Evolutionary conservation across 2,329 filamentous ascomycete species (phyloP).

Genomic region (Talaromyces sp.): DNA sequence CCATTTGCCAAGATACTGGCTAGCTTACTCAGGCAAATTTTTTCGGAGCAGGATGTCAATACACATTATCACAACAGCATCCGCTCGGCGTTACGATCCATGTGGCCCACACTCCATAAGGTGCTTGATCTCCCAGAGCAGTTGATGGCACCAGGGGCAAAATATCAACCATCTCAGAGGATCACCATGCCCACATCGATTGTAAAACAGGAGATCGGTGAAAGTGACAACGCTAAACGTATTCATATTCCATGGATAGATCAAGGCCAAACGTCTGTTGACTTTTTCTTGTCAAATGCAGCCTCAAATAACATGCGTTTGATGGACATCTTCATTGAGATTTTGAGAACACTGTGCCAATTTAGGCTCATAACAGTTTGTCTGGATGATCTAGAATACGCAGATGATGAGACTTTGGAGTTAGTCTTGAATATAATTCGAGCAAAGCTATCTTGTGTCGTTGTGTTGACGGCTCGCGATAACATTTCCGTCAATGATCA

Average conservation of each 20-base stretch:
- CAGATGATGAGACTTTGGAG: slow-evolving; percentile 83
- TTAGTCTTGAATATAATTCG: slow-evolving; percentile 79
- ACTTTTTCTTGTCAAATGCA: slow-evolving; percentile 44
- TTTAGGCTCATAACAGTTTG: slow-evolving; percentile 88
- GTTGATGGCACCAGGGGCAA: slow-evolving; percentile 45
- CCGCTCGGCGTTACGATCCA: slow-evolving; percentile 57
- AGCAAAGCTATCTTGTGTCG: slow-evolving; percentile 76
- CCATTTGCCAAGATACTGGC: slow-evolving; percentile 63
- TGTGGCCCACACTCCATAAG: slow-evolving; percentile 60
- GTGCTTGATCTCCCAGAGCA: slow-evolving; percentile 72
- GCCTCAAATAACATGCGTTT: slow-evolving; percentile 64
- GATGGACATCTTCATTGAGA: slow-evolving; percentile 85
- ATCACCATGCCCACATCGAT: slow-evolving; percentile 32
- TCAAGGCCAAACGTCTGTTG: slow-evolving; percentile 39
- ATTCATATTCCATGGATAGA: slow-evolving; percentile 37
- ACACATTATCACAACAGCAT: slow-evolving; percentile 64
- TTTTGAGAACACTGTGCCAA: slow-evolving; percentile 76
- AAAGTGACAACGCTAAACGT: slow-evolving; percentile 34
- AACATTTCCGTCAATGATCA: slow-evolving; percentile 61
- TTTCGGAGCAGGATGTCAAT: slow-evolving; percentile 64
- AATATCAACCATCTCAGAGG: slow-evolving; percentile 37
- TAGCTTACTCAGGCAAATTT: slow-evolving; percentile 65
- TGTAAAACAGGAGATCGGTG: slow-evolving; percentile 33
- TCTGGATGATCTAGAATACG: slow-evolving; percentile 87
- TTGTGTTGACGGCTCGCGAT: slow-evolving; percentile 75